phyloP scores from a whole-genome alignment of 805 yeast genomes.

The Cyberlindnera sargentensis region DNA sequence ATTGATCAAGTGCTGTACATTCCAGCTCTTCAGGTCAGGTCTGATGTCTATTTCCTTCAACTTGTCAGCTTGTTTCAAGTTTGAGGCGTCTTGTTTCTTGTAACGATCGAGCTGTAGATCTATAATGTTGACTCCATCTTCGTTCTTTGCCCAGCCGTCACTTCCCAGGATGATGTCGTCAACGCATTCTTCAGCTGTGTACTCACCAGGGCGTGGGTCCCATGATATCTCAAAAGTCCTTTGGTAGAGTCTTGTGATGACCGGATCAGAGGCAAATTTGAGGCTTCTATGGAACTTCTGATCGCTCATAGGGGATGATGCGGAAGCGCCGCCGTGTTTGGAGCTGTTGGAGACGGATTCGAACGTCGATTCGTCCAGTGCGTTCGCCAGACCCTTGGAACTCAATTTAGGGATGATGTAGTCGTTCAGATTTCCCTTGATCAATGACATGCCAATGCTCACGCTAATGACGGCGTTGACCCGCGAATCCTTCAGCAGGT shows the following conservation, averaged over 20 bases:
- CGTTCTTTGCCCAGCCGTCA: constrained; percentile 55
- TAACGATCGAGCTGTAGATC: constrained; percentile 24
- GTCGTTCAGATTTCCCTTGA: constrained; percentile 38
- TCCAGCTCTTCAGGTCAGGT: constrained; percentile 37
- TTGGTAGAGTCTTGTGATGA: constrained; percentile 42
- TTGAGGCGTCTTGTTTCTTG: not conserved
- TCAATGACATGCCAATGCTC: constrained; percentile 42
- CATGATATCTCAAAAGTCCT: constrained; percentile 53
- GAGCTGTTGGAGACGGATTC: constrained; percentile 9
- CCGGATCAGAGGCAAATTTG: constrained; percentile 35
- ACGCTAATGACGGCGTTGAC: constrained; percentile 73
- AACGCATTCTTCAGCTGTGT: constrained; percentile 63
- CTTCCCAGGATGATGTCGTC: constrained; percentile 71
- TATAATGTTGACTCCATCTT: constrained; percentile 34
- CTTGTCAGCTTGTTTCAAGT: not conserved
- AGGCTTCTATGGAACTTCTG: constrained; percentile 10
- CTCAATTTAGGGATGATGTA: constrained; percentile 33
- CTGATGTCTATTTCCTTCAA: constrained; percentile 26
- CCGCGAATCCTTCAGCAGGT: constrained; percentile 69
- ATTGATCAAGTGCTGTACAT: constrained; percentile 12
- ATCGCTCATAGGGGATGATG: constrained; percentile 4
- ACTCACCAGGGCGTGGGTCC: constrained; percentile 51
- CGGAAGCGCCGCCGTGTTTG: constrained; percentile 6
- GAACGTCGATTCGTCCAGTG: constrained; percentile 18
- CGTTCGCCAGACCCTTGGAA: constrained; percentile 45